Percentiles rank a stretch among this genome's conserved stretches.
Evolutionary conservation across 2,329 filamentous ascomycete genomes (phyloP).

Genomic region (Hypoxylon sp.): DNA sequence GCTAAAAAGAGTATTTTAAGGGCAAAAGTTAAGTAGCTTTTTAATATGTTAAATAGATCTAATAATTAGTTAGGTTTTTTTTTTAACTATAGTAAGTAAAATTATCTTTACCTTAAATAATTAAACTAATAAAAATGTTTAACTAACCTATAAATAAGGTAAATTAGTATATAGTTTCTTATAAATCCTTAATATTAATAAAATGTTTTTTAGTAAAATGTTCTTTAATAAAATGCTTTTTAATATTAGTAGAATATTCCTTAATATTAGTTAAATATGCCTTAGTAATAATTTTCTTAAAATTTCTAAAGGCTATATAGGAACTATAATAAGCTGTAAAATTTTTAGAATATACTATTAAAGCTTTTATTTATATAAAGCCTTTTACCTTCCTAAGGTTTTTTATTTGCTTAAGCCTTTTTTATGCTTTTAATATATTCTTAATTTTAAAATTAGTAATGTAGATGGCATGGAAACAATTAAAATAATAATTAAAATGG

Average conservation of each 20-base stretch:
- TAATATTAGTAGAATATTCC: neutral
- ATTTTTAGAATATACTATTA: neutral
- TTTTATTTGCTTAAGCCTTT: neutral
- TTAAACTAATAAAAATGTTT: neutral
- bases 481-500: neutral
- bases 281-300: neutral
- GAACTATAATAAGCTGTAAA: neutral
- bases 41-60: neutral
- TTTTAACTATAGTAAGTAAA: neutral
- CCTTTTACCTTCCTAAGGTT: too few species aligned
- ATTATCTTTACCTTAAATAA: neutral
- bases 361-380: too few species aligned
- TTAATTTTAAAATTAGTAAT: neutral
- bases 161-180: neutral
- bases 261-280: neutral
- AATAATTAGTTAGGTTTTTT: neutral
- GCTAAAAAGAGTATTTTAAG: neutral
- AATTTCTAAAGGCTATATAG: neutral
- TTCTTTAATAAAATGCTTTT: neutral
- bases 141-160: neutral
- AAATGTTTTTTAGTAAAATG: neutral
- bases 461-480: neutral
- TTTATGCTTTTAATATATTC: neutral
- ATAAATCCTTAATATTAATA: neutral
- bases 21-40: neutral